These are phyloP conservation scores for Oenanthe javanica DNA, from an alignment of 140 eudicot species.

Conservation along the genomic window DNA sequence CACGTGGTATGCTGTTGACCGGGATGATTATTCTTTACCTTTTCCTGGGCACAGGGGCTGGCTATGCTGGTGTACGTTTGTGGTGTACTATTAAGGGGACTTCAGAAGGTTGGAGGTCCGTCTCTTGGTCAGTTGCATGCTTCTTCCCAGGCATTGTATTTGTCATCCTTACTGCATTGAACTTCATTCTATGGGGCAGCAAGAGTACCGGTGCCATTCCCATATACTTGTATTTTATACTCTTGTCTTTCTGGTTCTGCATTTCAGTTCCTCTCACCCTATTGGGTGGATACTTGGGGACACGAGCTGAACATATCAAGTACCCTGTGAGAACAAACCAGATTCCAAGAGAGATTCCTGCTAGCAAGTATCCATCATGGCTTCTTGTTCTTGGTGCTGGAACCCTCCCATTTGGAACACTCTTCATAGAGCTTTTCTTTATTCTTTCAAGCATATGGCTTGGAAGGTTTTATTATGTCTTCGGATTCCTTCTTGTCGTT, in stretches of 20 bases:
- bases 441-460: slow-evolving; percentile 73
- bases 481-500: slow-evolving; percentile 56
- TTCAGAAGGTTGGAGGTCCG: slow-evolving; percentile 60
- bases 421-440: slow-evolving; percentile 60
- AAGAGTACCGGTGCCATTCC: slow-evolving; percentile 69
- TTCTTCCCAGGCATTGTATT: slow-evolving; percentile 65
- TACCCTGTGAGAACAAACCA: slow-evolving; percentile 67
- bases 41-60: slow-evolving; percentile 57
- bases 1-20: slow-evolving; percentile 61
- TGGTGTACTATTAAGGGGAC: slow-evolving; percentile 48
- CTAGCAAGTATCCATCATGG: slow-evolving; percentile 67
- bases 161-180: slow-evolving; percentile 42
- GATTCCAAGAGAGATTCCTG: slow-evolving; percentile 65
- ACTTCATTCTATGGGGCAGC: slow-evolving; percentile 64
- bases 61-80: slow-evolving; percentile 56
- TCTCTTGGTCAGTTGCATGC: slow-evolving; percentile 60
- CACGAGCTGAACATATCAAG: slow-evolving; percentile 42
- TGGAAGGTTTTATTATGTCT: slow-evolving; percentile 61
- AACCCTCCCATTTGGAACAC: slow-evolving; percentile 69
- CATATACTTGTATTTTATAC: slow-evolving; percentile 44
- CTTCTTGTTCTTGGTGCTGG: slow-evolving; percentile 76
- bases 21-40: slow-evolving; percentile 64
- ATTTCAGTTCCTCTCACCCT: slow-evolving; percentile 68
- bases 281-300: slow-evolving; percentile 54
- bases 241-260: slow-evolving; percentile 60